Evolutionary conservation across 1,284 basidiomycete species (phyloP), one percentile per base, ranked within the genome.

Genomic region (Agaricales sp.): DNA sequence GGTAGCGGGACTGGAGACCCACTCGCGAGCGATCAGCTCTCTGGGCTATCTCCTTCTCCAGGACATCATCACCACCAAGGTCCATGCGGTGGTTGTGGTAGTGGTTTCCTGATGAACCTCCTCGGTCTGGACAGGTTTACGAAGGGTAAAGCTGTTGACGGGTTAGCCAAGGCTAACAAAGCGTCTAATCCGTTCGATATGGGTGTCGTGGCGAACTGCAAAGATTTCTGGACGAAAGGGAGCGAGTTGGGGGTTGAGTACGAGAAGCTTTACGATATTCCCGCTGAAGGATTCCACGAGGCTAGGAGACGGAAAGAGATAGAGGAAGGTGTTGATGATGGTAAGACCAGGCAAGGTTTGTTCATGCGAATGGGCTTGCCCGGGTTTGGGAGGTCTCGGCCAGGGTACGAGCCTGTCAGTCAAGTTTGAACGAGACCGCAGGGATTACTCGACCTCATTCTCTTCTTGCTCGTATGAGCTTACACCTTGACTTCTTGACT

Each of bases 61-160:
- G 41, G 21, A 16, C 56, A 70, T 63, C 37, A 56, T 14, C 70
- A 74, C 51, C 59, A 58, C 24, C 67, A 72, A 46, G 60, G 62
- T 13, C 43, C 64, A 18, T 71, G 68, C 48, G 62, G 55, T 4
- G 61, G 59, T 14, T 66, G 65, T 52, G 74, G 73, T 21, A 66
- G 72, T 3, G 77, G 78, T 0, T 91, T 92, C 74, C 63, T 93
- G 46, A 82, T 98, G 69, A 87, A 87, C 62, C 73, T 98, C 1
- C 78, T 96, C 35, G 95, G 95, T 0, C 76, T 98, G 43, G 95
- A 98, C 63, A 70, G 92, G 45, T 98, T 97, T 67, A 96, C 94
- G 14, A 81, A 85, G 51, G 92, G 92, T 22, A 85, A 84, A 56
- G 92, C 89, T 0, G 85, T 86, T 2, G 82, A 87, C 56, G 92